phyloP scores from a whole-genome alignment of 306 rosid species.

The Pyrus pyrifolia region DNA sequence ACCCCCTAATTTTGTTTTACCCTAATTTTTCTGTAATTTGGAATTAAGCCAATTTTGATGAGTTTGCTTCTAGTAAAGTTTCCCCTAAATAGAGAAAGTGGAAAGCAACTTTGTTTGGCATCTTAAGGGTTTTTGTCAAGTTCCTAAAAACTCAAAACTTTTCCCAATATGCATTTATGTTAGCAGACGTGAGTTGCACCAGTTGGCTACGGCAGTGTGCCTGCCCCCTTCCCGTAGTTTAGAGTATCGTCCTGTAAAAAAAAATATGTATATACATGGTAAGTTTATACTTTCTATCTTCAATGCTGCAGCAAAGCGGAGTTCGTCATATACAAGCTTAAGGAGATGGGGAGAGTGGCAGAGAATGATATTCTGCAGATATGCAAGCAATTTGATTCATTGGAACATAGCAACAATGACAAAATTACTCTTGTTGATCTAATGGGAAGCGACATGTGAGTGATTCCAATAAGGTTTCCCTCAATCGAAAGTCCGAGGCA shows the following conservation, averaged over 20 bases:
- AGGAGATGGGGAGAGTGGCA: conserved; percentile 57
- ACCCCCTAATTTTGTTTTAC: neutral
- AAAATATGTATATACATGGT: neutral
- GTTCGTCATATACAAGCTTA: conserved; percentile 67
- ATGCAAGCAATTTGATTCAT: conserved; percentile 50
- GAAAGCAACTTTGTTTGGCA: no score
- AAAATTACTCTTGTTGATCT: conserved; percentile 59
- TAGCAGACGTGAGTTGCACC: no score
- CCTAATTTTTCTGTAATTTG: neutral
- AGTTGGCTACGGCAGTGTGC: no score
- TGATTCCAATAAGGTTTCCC: neutral
- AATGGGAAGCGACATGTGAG: conserved; percentile 28
- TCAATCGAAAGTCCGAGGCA: neutral
- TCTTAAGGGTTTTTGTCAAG: no score
- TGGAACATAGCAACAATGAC: conserved; percentile 37
- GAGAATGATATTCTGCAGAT: conserved; percentile 47
- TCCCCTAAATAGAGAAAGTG: neutral
- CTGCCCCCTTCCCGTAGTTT: no score
- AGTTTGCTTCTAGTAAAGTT: neutral
- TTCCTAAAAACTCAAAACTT: no score
- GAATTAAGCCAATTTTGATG: neutral
- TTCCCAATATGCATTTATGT: no score
- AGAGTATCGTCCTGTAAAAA: no score
- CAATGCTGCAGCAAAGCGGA: conserved; percentile 50
- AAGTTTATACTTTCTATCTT: neutral